Evolutionary conservation across 768 basidiomycete genomes (phyloP).

Genomic region (Tylopilus intermedius): DNA sequence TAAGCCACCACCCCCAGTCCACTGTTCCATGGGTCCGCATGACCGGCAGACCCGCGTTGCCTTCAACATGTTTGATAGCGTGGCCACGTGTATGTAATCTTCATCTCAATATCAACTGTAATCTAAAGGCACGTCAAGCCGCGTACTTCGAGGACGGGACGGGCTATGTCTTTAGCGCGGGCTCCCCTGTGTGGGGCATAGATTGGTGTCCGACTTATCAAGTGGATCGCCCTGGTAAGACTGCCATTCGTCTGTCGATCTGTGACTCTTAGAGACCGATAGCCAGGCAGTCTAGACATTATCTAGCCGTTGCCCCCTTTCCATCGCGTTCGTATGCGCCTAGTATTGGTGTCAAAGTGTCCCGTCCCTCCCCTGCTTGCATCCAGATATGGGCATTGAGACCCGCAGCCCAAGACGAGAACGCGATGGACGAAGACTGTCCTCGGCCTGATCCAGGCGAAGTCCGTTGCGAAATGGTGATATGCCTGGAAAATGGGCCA

Average conservation of each 20-base stretch:
- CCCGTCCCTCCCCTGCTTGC: constrained; percentile 55
- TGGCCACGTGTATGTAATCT: constrained; percentile 54
- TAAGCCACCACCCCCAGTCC: constrained; percentile 48
- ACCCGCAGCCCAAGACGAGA: constrained; percentile 14
- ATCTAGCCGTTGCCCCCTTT: constrained; percentile 78
- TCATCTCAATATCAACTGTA: neutral
- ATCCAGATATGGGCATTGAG: constrained; percentile 83
- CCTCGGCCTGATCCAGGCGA: constrained; percentile 17
- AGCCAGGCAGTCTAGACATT: constrained; percentile 64
- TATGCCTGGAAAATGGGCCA: constrained; percentile 79
- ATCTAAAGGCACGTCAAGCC: constrained; percentile 38
- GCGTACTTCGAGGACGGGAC: constrained; percentile 53
- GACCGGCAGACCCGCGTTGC: constrained; percentile 45
- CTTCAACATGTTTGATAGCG: constrained; percentile 52
- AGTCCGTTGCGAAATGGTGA: constrained; percentile 76
- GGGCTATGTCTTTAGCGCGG: constrained; percentile 76
- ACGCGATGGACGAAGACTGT: constrained; percentile 23
- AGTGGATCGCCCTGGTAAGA: constrained; percentile 50
- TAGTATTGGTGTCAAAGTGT: constrained; percentile 55
- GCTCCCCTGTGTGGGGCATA: constrained; percentile 84
- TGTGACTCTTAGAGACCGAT: neutral
- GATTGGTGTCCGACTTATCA: constrained; percentile 89
- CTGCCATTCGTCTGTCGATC: neutral
- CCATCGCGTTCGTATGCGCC: constrained; percentile 62
- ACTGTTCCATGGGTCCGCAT: constrained; percentile 66